Conservation (phyloP, 305 asterid species). For the Rubia occidens region DNA sequence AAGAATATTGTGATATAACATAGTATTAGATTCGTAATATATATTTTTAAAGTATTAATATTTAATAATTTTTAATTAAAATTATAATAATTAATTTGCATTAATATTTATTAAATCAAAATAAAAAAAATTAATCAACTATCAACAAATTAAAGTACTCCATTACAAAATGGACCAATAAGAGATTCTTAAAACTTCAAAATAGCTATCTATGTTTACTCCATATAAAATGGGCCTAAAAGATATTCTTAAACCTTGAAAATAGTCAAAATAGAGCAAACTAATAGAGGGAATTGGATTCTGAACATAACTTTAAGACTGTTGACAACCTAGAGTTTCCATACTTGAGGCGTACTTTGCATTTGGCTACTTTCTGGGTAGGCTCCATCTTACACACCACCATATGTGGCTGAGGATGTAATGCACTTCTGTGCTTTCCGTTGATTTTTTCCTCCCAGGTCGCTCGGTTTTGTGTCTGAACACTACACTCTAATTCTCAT, state of each 20-base stretch:
- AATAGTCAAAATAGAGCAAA: background rate
- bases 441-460: background rate
- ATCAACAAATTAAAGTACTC: too few relatives aligned
- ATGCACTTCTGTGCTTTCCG: background rate
- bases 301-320: constrained; percentile 13
- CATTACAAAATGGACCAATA: too few relatives aligned
- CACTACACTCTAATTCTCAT: background rate
- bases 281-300: constrained; percentile 15
- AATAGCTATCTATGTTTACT: too few relatives aligned
- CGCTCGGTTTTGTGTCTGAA: background rate
- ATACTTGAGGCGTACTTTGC: background rate
- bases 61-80: too few relatives aligned
- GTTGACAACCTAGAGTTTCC: constrained; percentile 7
- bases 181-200: too few relatives aligned
- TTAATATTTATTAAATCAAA: too few relatives aligned
- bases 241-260: background rate
- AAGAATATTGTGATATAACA: too few relatives aligned
- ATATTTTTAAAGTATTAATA: too few relatives aligned
- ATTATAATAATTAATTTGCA: too few relatives aligned
- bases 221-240: background rate
- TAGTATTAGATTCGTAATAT: too few relatives aligned
- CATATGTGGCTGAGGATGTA: constrained; percentile 13
- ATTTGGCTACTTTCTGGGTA: constrained; percentile 11
- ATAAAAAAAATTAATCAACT: too few relatives aligned
- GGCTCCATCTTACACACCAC: constrained; percentile 16